Base-by-base conservation (phyloP, 2,329 filamentous ascomycete genomes). In the Epichloe coenophiala region DNA sequence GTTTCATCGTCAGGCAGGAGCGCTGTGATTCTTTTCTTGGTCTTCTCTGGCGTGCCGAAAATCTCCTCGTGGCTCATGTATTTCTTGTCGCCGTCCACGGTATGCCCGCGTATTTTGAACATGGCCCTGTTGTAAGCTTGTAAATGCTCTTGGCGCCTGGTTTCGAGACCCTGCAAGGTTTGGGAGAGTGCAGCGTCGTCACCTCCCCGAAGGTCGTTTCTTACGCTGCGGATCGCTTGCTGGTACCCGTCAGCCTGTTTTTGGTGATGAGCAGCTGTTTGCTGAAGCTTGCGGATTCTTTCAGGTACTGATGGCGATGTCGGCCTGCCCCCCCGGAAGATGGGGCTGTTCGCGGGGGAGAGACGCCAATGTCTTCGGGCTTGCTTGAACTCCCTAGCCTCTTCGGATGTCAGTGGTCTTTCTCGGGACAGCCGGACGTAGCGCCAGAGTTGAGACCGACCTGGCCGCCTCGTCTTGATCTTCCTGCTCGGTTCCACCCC, bases 371-470 rank as follows among this genome's bases (percentile, higher is more conserved):
- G 62, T 44, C 61, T 53, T 51, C 61, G 58, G 41, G 65, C 65
- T 50, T 60, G 59, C 51, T 67, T 67, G 44, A 65, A 68, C 40
- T 68, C 63, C 27, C 57, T 57, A 19, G 52, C 51, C 52, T 68
- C 65, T 46, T 65, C 61, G 13, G 55, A 42, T 19, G 64, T 66
- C 48, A 68, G 56, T 33, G 57, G 51, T 48, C 63, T 58, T 53
- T 65, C 46, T 44, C 60, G 56, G 15, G 64, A 57, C 38, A 65
- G 55, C 51, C 59, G 55, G 21, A 56, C 59, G 49, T 65, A 67
- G 48, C 60, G 57, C 55, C 61, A 61, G 23, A 69, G 60, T 51
- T 68, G 66, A 11, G 63, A 50, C 23, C 57, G 58, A 36, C 65
- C 65, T 8, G 66, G 65, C 39, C 60, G 58, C 52, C 60, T 60